Evolutionary conservation across 805 yeast species (phyloP).

Genomic region (Starmerella riodocensis): DNA sequence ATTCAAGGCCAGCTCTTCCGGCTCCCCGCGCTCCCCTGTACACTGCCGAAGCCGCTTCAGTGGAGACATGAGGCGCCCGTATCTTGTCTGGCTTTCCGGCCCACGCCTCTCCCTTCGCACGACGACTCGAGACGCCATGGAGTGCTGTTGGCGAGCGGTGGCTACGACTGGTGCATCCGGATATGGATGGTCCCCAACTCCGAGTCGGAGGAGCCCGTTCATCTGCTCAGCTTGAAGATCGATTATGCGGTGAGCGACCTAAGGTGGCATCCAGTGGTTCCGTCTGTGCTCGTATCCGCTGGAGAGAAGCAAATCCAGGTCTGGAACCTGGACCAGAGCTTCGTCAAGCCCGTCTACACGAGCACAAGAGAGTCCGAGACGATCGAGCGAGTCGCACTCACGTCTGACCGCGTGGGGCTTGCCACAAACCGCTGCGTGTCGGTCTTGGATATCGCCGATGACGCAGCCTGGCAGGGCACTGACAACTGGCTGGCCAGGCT

Average conservation of each 20-base stretch:
- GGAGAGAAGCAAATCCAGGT: slow-evolving; percentile 11
- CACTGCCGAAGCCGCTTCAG: not conserved
- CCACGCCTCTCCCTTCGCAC: not conserved
- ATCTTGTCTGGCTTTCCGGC: slow-evolving; percentile 7
- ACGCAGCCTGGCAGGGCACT: not conserved
- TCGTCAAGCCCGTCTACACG: slow-evolving; percentile 5
- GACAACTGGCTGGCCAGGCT: not conserved
- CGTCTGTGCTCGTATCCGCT: slow-evolving; percentile 12
- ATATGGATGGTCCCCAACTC: slow-evolving; percentile 14
- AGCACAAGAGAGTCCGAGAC: not conserved
- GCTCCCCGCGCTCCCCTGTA: slow-evolving; percentile 10
- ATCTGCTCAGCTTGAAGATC: not conserved
- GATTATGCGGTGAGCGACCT: slow-evolving; percentile 10
- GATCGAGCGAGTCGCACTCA: not conserved
- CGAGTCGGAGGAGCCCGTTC: slow-evolving; percentile 2
- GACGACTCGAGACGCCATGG: slow-evolving; percentile 1
- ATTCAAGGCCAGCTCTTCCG: slow-evolving; percentile 13
- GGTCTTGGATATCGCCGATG: not conserved
- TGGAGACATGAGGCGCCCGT: slow-evolving; percentile 13
- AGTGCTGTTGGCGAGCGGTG: slow-evolving; percentile 12
- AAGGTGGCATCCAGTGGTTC: slow-evolving; percentile 11
- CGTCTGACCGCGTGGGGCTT: not conserved
- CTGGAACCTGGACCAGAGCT: slow-evolving; percentile 14
- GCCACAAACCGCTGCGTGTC: not conserved
- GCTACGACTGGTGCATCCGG: slow-evolving; percentile 14